Base-by-base conservation (phyloP, 768 basidiomycete genomes). In the Lentinula edodes region DNA sequence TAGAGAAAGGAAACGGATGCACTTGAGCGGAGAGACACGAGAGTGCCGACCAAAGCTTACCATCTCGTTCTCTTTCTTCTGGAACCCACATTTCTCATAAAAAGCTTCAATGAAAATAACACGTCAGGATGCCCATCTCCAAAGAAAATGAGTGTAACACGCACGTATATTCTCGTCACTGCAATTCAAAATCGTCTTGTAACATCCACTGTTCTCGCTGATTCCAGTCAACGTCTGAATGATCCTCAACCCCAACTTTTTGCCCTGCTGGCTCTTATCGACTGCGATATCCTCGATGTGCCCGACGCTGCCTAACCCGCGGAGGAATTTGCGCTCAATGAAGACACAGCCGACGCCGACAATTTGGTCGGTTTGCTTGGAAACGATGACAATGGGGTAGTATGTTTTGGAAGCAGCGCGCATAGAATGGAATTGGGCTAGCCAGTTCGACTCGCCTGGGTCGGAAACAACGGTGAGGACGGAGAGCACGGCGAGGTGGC, bases 201-300 rank as follows among this genome's bases (percentile, higher is more conserved):
- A 99, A 74, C 90, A 83, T 50, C 95, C 87, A 63, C 78, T 75
- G 64, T 72, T 76, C 83, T 95, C 89, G 72, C 92, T 91, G 69
- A 98, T 87, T 57, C 80, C 81, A 2, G 90, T 91, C 67, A 98
- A 80, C 5, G 91, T 89, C 66, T 92, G 83, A 70, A 99, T 94
- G 66, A 98, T 80, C 66, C 88, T 82, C 74, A 91, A 73, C 0
- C 97, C 97, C 36, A 99, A 81, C 73, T 93, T 95, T 76, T 89
- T 90, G 36, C 97, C 97, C 79, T 97, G 95, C 75, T 90, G 84
- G 46, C 73, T 78, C 75, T 89, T 87, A 74, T 91, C 86, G 18
- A 99, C 95, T 3, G 93, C 95, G 64, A 99, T 97, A 71, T 99
- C 97, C 75, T 99, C 97, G 64, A 99, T 95, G 70, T 99, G 97